phyloP scores from a whole-genome alignment of 768 basidiomycete genomes.

The Leucosporidium creatinivorum region DNA sequence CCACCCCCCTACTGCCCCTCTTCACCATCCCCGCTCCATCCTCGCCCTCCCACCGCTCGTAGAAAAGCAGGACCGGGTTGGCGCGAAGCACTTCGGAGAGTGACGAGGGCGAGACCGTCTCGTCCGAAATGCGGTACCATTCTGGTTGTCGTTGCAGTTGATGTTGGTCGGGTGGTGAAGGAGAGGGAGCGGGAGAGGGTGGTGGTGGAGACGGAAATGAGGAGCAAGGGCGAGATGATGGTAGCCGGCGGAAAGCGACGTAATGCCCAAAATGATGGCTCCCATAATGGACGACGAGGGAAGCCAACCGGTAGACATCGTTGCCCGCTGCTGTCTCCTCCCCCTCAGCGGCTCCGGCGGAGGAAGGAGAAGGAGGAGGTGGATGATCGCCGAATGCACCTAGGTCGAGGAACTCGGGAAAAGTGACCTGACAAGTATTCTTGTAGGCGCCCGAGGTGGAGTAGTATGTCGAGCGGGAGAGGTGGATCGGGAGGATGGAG shows the following conservation, averaged over 20 bases:
- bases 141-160: slow-evolving; percentile 4
- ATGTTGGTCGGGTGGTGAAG: neutral
- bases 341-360: slow-evolving; percentile 49
- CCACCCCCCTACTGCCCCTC: neutral
- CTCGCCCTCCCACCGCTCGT: slow-evolving; percentile 52
- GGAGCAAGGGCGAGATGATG: neutral
- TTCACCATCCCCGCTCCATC: neutral
- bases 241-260: slow-evolving; percentile 67
- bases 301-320: slow-evolving; percentile 74
- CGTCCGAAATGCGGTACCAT: slow-evolving; percentile 87
- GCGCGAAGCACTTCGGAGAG: slow-evolving; percentile 66
- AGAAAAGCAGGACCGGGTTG: slow-evolving; percentile 87
- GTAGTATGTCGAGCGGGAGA: slow-evolving; percentile 67
- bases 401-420: slow-evolving; percentile 82
- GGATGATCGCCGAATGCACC: slow-evolving; percentile 75
- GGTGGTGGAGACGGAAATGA: neutral
- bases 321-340: slow-evolving; percentile 45
- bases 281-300: slow-evolving; percentile 88
- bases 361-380: slow-evolving; percentile 57
- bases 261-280: slow-evolving; percentile 92
- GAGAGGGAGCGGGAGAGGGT: slow-evolving; percentile 35
- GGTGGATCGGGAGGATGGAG: slow-evolving; percentile 73
- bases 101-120: slow-evolving; percentile 65
- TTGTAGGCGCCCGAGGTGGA: slow-evolving; percentile 53
- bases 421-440: slow-evolving; percentile 71